Conservation (phyloP, 2,329 filamentous ascomycete species). For the Ophiosphaerella narmari region DNA sequence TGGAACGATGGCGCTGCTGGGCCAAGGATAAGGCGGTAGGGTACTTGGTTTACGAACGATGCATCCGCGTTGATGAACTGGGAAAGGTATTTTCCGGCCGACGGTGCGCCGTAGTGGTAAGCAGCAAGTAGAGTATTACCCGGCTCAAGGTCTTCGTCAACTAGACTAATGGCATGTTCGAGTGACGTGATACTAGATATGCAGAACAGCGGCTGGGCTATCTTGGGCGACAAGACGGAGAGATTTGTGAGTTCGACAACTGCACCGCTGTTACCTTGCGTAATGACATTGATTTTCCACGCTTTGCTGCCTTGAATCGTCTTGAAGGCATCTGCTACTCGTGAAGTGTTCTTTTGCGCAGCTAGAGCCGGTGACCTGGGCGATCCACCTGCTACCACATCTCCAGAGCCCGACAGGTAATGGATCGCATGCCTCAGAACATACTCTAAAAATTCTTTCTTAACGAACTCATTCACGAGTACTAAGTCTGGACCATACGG, state of each 20-base stretch:
- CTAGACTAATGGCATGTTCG: constrained; percentile 59
- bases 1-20: constrained; percentile 25
- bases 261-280: constrained; percentile 29
- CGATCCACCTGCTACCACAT: constrained; percentile 13
- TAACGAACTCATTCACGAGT: constrained; percentile 67
- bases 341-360: constrained; percentile 14
- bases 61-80: constrained; percentile 59
- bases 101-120: constrained; percentile 58
- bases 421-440: constrained; percentile 48
- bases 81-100: constrained; percentile 62
- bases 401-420: constrained; percentile 23
- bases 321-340: constrained; percentile 9
- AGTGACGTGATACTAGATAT: constrained; percentile 56
- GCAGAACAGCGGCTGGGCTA: constrained; percentile 49
- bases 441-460: constrained; percentile 59
- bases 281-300: constrained; percentile 28
- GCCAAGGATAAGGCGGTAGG: constrained; percentile 56
- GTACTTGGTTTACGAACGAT: constrained; percentile 63
- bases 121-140: constrained; percentile 47
- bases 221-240: constrained; percentile 41
- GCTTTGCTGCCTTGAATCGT: constrained; percentile 15
- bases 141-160: constrained; percentile 39
- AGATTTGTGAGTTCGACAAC: constrained; percentile 35
- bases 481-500: constrained; percentile 67
- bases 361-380: constrained; percentile 1